Evolutionary conservation across 1,139 yeast genomes (phyloP).

Genomic region (Groenewaldozyma auringiensis): DNA sequence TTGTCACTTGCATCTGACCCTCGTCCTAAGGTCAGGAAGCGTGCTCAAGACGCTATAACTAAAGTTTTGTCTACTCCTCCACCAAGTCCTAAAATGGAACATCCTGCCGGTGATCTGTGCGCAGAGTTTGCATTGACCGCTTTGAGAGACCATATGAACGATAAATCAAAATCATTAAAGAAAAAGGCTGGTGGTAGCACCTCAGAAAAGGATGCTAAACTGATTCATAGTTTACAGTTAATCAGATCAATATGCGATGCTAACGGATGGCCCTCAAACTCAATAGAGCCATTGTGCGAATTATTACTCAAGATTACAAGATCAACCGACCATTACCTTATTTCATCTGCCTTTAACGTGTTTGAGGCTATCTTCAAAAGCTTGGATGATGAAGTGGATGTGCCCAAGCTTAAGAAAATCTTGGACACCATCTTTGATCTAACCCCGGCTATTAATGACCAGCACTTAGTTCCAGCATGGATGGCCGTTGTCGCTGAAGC

Average conservation of each 20-base stretch:
- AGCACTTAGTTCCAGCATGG: constrained; percentile 90
- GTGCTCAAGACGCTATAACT: constrained; percentile 82
- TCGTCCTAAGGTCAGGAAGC: constrained; percentile 91
- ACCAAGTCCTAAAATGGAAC: constrained; percentile 70
- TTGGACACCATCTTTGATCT: constrained; percentile 68
- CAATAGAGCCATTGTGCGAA: constrained; percentile 70
- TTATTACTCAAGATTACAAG: constrained; percentile 65
- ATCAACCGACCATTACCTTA: constrained; percentile 76
- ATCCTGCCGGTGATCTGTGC: constrained; percentile 63
- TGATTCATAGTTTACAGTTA: constrained; percentile 73
- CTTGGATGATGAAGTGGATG: constrained; percentile 57
- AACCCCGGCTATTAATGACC: constrained; percentile 74
- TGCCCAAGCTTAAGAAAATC: constrained; percentile 48
- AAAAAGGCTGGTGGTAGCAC: constrained; percentile 15
- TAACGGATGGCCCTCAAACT: constrained; percentile 71
- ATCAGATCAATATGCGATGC: constrained; percentile 60
- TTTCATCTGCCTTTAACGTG: constrained; percentile 73
- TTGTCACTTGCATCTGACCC: constrained; percentile 76
- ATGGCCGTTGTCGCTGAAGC: constrained; percentile 90
- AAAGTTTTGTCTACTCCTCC: constrained; percentile 63
- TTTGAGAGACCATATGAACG: constrained; percentile 37
- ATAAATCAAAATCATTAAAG: constrained; percentile 10
- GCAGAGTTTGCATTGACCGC: constrained; percentile 61
- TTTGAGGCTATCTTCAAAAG: constrained; percentile 79
- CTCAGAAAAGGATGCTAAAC: constrained; percentile 24